phyloP scores from a whole-genome alignment of 2,329 filamentous ascomycete genomes.

The Moelleriella libera region DNA sequence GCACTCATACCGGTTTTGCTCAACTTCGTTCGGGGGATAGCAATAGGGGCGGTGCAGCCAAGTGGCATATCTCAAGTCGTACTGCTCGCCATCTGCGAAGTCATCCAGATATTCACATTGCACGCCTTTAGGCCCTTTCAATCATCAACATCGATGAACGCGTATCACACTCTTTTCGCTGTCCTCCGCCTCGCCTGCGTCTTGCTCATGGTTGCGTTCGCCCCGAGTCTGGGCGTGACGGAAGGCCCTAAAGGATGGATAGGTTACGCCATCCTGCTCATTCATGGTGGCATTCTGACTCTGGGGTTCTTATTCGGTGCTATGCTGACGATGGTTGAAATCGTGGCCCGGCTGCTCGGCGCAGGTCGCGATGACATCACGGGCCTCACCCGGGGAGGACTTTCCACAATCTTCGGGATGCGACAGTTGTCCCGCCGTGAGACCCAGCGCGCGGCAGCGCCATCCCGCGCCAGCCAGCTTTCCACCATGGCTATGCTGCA shows the following conservation, averaged over 20 bases:
- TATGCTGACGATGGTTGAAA: conserved; percentile 79
- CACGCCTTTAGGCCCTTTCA: conserved; percentile 86
- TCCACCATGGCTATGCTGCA: conserved; percentile 73
- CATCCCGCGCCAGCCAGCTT: conserved; percentile 64
- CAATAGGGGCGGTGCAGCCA: conserved; percentile 83
- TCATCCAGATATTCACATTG: conserved; percentile 75
- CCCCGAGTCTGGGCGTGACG: conserved; percentile 65
- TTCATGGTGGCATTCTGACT: conserved; percentile 73
- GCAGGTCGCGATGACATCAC: conserved; percentile 63
- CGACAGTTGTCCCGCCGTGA: conserved; percentile 69
- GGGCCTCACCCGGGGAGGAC: conserved; percentile 62
- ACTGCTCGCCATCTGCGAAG: conserved; percentile 83
- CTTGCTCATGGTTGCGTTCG: conserved; percentile 68
- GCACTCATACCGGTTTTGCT: conserved; percentile 76
- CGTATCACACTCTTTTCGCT: conserved; percentile 80
- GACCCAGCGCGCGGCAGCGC: conserved; percentile 41
- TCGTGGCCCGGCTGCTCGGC: conserved; percentile 67
- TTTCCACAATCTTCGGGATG: conserved; percentile 85
- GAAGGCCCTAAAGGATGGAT: conserved; percentile 85
- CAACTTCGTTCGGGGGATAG: conserved; percentile 74
- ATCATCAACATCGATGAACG: conserved; percentile 89
- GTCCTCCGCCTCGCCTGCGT: conserved; percentile 61
- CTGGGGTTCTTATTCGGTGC: conserved; percentile 92
- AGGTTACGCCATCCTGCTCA: conserved; percentile 75
- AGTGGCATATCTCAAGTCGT: conserved; percentile 90